These are phyloP conservation scores for Glonium stellatum DNA, from an alignment of 495 filamentous ascomycete species.

Conservation along the genomic window DNA sequence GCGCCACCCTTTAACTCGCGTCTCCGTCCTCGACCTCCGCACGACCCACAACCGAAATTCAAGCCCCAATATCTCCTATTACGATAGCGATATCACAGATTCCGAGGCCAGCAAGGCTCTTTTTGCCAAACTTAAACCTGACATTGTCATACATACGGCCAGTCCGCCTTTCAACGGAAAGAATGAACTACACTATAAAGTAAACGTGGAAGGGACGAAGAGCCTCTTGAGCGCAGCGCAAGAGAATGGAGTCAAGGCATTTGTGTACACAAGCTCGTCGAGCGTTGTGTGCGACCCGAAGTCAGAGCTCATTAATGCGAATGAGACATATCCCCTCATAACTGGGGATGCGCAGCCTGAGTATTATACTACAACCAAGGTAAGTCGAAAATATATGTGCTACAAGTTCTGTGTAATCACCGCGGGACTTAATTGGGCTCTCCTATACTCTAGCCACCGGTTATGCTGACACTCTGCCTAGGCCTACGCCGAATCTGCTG, in stretches of 20 bases:
- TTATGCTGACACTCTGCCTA: slow-evolving; percentile 32
- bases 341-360: slow-evolving; percentile 65
- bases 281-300: slow-evolving; percentile 74
- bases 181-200: slow-evolving; percentile 64
- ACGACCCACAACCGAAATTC: slow-evolving; percentile 61
- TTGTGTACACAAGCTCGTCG: slow-evolving; percentile 91
- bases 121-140: slow-evolving; percentile 65
- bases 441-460: not conserved
- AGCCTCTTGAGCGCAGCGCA: slow-evolving; percentile 69
- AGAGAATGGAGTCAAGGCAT: slow-evolving; percentile 72
- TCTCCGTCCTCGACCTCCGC: slow-evolving; percentile 82
- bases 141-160: slow-evolving; percentile 93
- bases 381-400: slow-evolving; percentile 26
- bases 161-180: slow-evolving; percentile 24
- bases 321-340: slow-evolving; percentile 79
- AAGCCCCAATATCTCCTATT: slow-evolving; percentile 64
- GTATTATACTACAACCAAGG: slow-evolving; percentile 65
- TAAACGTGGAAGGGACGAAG: slow-evolving; percentile 88
- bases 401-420: slow-evolving; percentile 49
- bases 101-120: slow-evolving; percentile 54
- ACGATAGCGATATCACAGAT: slow-evolving; percentile 83
- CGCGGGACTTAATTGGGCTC: not conserved
- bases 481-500: slow-evolving; percentile 80
- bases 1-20: slow-evolving; percentile 45
- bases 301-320: slow-evolving; percentile 77